Evolutionary conservation across 176 grass and related monocot species (phyloP).

Genomic region (Lolium rigidum): DNA sequence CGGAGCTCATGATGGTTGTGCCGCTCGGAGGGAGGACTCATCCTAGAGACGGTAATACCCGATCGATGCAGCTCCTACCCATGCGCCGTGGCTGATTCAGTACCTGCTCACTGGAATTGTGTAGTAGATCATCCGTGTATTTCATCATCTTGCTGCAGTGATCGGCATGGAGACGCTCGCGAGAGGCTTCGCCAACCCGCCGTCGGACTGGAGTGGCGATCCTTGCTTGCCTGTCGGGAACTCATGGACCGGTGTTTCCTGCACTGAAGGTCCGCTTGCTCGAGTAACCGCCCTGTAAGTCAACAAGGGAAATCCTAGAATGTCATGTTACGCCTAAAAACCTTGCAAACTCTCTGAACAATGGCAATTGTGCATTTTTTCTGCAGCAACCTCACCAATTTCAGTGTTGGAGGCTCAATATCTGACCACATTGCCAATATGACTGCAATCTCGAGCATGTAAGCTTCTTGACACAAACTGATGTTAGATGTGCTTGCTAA

Average conservation of each 20-base stretch:
- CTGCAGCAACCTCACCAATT: conserved; percentile 81
- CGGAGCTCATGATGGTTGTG: conserved; percentile 75
- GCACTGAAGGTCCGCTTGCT: conserved; percentile 50
- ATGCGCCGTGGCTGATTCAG: background rate
- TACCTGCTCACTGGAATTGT: background rate
- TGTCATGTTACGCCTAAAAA: no score
- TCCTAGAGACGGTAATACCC: conserved; percentile 78
- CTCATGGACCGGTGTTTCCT: conserved; percentile 85
- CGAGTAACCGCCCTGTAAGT: conserved; percentile 73
- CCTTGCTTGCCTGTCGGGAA: conserved; percentile 76
- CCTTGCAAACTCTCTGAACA: background rate
- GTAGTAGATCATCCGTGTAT: background rate
- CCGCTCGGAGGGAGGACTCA: conserved; percentile 78
- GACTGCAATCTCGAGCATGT: conserved; percentile 77
- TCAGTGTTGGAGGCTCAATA: conserved; percentile 58
- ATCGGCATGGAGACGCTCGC: conserved; percentile 82
- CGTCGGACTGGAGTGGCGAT: conserved; percentile 87
- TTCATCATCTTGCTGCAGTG: conserved; percentile 44
- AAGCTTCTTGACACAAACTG: conserved; percentile 32
- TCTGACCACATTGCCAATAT: conserved; percentile 74
- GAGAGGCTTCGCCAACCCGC: conserved; percentile 58
- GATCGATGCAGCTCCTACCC: background rate
- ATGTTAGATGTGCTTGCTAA: background rate
- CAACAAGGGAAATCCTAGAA: no score
- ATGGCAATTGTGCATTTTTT: background rate